A percentile compares a stretch with the other conserved stretches of the same genome.
These are phyloP conservation scores for Debaryomyces sp. DNA, from an alignment of 1,139 yeast genomes.

Conservation along the genomic window DNA sequence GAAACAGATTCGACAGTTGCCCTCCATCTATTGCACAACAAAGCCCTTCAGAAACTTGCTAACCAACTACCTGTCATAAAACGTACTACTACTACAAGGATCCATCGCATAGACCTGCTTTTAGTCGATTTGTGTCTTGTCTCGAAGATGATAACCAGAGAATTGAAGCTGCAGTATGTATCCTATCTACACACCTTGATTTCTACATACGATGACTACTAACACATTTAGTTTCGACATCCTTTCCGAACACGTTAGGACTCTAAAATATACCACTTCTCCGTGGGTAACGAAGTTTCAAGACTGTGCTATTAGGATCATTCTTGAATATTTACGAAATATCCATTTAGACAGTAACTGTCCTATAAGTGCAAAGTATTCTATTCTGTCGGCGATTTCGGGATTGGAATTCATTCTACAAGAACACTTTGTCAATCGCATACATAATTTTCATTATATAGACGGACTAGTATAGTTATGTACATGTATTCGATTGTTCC, in stretches of 20 bases:
- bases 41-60: not conserved
- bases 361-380: conserved; percentile 2
- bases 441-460: conserved; percentile 8
- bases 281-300: not conserved
- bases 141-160: not conserved
- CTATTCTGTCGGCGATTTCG: conserved; percentile 4
- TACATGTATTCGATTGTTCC: not conserved
- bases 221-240: not conserved
- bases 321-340: conserved; percentile 12
- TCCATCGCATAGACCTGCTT: not conserved
- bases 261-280: not conserved
- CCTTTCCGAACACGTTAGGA: not conserved
- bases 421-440: conserved; percentile 4
- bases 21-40: not conserved
- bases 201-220: not conserved
- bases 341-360: conserved; percentile 3
- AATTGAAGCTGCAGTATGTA: not conserved
- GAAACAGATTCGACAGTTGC: not conserved
- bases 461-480: conserved; percentile 6
- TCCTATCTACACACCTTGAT: not conserved
- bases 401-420: conserved; percentile 8
- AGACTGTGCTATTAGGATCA: conserved; percentile 8
- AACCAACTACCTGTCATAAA: not conserved
- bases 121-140: not conserved
- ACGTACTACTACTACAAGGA: not conserved